Evolutionary conservation across 2,329 filamentous ascomycete species (phyloP).

Genomic region (Sporothrix inflata): DNA sequence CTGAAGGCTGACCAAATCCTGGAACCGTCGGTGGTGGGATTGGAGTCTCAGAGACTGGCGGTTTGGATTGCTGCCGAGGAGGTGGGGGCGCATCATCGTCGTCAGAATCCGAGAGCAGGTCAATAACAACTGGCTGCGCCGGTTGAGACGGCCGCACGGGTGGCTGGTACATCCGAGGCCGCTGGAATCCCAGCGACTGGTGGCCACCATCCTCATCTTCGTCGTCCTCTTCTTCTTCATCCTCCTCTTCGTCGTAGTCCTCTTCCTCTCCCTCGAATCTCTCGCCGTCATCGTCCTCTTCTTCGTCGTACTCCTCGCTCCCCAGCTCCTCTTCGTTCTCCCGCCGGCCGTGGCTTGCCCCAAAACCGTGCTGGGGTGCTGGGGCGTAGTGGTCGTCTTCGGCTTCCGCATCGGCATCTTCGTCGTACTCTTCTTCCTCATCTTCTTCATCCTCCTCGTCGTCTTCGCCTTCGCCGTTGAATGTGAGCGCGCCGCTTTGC

Average conservation of each 20-base stretch:
- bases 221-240: slow-evolving; percentile 21
- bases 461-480: slow-evolving; percentile 33
- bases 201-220: not conserved
- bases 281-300: slow-evolving; percentile 19
- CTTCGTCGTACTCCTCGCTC: not conserved
- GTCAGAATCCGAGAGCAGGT: slow-evolving; percentile 52
- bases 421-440: slow-evolving; percentile 36
- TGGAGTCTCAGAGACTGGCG: not conserved
- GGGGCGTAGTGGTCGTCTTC: slow-evolving; percentile 25
- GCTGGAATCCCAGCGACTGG: not conserved
- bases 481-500: slow-evolving; percentile 27
- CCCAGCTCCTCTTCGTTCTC: slow-evolving; percentile 4
- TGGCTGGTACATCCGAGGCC: slow-evolving; percentile 12
- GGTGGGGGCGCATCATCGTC: slow-evolving; percentile 32
- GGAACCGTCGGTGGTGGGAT: slow-evolving; percentile 9
- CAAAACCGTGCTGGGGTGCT: slow-evolving; percentile 19
- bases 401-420: slow-evolving; percentile 24
- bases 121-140: slow-evolving; percentile 48
- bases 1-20: slow-evolving; percentile 28
- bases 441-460: slow-evolving; percentile 33
- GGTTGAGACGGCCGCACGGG: slow-evolving; percentile 2
- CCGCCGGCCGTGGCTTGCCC: not conserved
- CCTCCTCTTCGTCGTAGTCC: not conserved
- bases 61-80: not conserved
- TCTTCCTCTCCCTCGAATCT: slow-evolving; percentile 3